phyloP scores from a whole-genome alignment of 2,329 filamentous ascomycete species.

The Eutypa lata region DNA sequence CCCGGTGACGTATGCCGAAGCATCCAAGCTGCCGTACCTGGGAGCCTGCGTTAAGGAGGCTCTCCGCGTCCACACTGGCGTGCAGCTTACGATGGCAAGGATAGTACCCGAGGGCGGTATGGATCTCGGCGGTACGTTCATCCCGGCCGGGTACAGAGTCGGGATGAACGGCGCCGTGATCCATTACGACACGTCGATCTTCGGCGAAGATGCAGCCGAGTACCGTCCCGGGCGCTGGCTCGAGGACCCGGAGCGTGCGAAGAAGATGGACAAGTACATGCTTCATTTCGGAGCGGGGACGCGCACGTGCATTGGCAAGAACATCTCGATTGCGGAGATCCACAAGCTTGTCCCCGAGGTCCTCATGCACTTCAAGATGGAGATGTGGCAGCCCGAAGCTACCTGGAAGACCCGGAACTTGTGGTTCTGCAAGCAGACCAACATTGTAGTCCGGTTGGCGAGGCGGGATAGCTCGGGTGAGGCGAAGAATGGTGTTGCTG shows the following conservation, averaged over 20 bases:
- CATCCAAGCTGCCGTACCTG: conserved; percentile 29
- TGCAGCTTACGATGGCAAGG: conserved; percentile 39
- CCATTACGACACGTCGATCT: conserved; percentile 14
- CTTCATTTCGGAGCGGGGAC: conserved; percentile 48
- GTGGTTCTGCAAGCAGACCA: conserved; percentile 15
- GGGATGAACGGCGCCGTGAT: conserved; percentile 24
- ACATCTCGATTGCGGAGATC: conserved; percentile 15
- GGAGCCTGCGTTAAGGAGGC: conserved; percentile 41
- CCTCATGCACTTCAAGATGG: conserved; percentile 12
- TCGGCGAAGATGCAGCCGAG: conserved; percentile 10
- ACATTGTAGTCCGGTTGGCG: too few relatives aligned
- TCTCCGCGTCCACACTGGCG: conserved; percentile 38
- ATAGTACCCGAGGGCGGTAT: conserved; percentile 33
- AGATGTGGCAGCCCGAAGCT: conserved; percentile 9
- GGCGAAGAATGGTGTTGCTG: too few relatives aligned
- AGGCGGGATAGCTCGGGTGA: too few relatives aligned
- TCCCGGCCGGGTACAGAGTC: conserved; percentile 20
- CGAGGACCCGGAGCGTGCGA: conserved; percentile 7
- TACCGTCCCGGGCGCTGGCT: conserved; percentile 13
- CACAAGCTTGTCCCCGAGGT: conserved; percentile 15
- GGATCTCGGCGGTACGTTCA: conserved; percentile 20
- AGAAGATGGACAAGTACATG: conserved; percentile 15
- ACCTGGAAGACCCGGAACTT: conserved; percentile 12
- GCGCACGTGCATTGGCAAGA: conserved; percentile 44
- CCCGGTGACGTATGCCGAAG: conserved; percentile 10